Evolutionary conservation across 139 green algal genomes (phyloP).

Genomic region (Diplosphaera chodatii): DNA sequence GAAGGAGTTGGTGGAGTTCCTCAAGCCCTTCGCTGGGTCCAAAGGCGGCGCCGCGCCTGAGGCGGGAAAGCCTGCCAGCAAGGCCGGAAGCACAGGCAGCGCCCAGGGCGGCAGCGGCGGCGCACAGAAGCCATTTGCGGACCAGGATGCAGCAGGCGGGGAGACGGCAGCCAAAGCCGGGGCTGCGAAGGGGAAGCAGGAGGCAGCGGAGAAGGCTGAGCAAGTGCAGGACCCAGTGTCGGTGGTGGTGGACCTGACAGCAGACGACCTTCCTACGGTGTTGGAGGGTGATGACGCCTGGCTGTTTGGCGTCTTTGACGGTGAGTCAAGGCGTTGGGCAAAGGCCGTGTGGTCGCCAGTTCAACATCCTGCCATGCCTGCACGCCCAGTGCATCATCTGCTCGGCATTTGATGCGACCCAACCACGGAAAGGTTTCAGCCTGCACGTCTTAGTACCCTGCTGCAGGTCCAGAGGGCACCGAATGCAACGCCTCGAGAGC

Average conservation of each 20-base stretch:
- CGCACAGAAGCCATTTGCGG: not conserved
- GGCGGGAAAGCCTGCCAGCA: not conserved
- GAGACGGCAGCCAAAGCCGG: too few relatives aligned
- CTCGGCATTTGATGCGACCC: too few relatives aligned
- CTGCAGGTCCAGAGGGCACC: too few relatives aligned
- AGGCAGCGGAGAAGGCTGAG: slow-evolving; percentile 12
- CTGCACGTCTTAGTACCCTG: too few relatives aligned
- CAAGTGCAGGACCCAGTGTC: slow-evolving; percentile 12
- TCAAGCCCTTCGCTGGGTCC: slow-evolving; percentile 9
- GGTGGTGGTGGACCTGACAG: slow-evolving; percentile 4
- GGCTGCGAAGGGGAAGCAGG: too few relatives aligned
- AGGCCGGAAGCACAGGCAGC: too few relatives aligned
- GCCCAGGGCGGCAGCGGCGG: too few relatives aligned
- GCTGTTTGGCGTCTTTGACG: not conserved
- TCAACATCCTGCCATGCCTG: not conserved
- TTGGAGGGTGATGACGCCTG: not conserved
- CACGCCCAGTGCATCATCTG: too few relatives aligned
- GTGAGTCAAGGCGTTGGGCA: not conserved
- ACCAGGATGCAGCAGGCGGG: not conserved
- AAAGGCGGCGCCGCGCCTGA: not conserved
- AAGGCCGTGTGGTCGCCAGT: not conserved
- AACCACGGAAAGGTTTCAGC: too few relatives aligned
- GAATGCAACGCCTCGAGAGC: too few relatives aligned
- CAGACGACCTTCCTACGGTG: not conserved
- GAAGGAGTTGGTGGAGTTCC: slow-evolving; percentile 19